These are phyloP conservation scores for Penicillium hordei DNA, from an alignment of 2,329 filamentous ascomycete species.

Conservation along the genomic window DNA sequence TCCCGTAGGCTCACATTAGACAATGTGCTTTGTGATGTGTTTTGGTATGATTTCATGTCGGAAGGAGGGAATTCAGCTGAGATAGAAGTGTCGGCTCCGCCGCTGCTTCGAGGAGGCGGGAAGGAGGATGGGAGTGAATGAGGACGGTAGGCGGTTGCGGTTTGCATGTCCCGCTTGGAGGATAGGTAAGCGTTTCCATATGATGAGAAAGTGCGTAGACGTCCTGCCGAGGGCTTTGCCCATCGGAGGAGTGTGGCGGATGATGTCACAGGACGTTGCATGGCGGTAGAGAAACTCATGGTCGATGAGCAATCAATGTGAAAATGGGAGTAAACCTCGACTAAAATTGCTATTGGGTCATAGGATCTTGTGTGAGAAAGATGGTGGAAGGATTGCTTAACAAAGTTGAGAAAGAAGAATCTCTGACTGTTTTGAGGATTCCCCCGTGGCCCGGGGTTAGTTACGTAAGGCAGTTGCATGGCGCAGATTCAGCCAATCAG, in stretches of 20 bases:
- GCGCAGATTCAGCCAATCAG: slow-evolving; percentile 38
- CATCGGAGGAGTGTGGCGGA: slow-evolving; percentile 44
- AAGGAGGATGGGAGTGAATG: slow-evolving; percentile 57
- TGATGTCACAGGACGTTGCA: slow-evolving; percentile 49
- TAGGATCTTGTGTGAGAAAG: slow-evolving; percentile 9
- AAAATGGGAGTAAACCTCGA: background rate
- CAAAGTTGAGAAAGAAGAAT: slow-evolving; percentile 14
- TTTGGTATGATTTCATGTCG: slow-evolving; percentile 49
- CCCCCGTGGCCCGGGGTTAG: slow-evolving; percentile 16
- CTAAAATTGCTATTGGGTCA: slow-evolving; percentile 19
- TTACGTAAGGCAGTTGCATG: slow-evolving; percentile 31
- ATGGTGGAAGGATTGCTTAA: slow-evolving; percentile 9
- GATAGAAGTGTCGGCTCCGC: slow-evolving; percentile 62
- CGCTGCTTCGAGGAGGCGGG: slow-evolving; percentile 58
- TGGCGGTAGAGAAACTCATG: slow-evolving; percentile 43
- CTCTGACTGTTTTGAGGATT: slow-evolving; percentile 26
- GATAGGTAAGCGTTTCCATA: slow-evolving; percentile 45
- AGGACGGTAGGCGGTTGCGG: slow-evolving; percentile 64
- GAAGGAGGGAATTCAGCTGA: slow-evolving; percentile 52
- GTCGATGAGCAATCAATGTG: slow-evolving; percentile 12
- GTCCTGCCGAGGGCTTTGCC: slow-evolving; percentile 39
- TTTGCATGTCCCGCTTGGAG: slow-evolving; percentile 64
- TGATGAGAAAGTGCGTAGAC: slow-evolving; percentile 51
- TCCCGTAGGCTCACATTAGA: slow-evolving; percentile 56
- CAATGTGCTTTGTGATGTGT: slow-evolving; percentile 35